These are phyloP conservation scores for Boletus smithii DNA, from an alignment of 1,284 basidiomycete genomes.

Conservation along the genomic window DNA sequence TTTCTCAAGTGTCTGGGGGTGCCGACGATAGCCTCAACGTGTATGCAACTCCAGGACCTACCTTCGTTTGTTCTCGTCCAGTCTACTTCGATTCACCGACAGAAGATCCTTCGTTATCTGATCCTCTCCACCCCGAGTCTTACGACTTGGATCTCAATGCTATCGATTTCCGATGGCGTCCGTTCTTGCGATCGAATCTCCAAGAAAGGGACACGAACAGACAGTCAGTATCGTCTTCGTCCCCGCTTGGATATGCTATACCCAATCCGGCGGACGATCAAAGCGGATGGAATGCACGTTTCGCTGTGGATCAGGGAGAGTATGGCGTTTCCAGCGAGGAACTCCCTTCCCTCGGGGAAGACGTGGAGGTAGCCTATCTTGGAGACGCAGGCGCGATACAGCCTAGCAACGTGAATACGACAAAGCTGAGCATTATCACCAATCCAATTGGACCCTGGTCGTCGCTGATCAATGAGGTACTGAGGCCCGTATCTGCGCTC, in stretches of 20 bases:
- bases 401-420: constrained; percentile 9
- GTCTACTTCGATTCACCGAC: constrained; percentile 52
- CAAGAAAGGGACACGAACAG: constrained; percentile 6
- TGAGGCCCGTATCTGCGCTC: constrained; percentile 36
- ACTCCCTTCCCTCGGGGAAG: constrained; percentile 7
- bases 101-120: constrained; percentile 47
- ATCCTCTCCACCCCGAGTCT: constrained; percentile 37
- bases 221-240: not conserved
- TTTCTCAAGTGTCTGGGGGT: constrained; percentile 5
- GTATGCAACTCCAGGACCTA: constrained; percentile 34
- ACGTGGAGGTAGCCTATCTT: constrained; percentile 11
- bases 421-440: not conserved
- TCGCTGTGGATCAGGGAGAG: constrained; percentile 9
- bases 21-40: constrained; percentile 15
- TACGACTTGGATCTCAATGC: constrained; percentile 37
- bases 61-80: constrained; percentile 28
- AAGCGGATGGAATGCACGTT: constrained; percentile 13
- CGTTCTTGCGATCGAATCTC: constrained; percentile 29
- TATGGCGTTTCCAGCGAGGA: constrained; percentile 17
- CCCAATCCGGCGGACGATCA: constrained; percentile 19
- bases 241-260: constrained; percentile 1
- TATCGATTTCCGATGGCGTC: constrained; percentile 57
- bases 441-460: constrained; percentile 6
- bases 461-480: constrained; percentile 20
- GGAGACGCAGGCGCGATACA: constrained; percentile 1